Conservation (phyloP, 2,329 filamentous ascomycete species). For the Colletotrichum truncatum region DNA sequence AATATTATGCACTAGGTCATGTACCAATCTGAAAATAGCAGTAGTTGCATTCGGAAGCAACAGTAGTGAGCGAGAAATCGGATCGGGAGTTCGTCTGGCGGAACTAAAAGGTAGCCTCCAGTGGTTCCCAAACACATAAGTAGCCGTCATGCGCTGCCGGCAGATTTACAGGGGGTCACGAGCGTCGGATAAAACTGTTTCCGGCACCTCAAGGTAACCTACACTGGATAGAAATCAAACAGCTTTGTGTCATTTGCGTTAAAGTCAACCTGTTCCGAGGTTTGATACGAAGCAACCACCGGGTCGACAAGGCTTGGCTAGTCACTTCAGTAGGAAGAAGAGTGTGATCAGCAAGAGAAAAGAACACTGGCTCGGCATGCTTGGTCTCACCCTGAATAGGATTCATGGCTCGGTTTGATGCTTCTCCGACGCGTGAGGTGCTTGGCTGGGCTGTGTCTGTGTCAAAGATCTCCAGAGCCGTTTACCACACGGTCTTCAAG, state of each 20-base stretch:
- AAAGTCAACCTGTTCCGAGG: not conserved
- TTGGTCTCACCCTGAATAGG: not conserved
- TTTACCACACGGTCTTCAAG: not conserved
- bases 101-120: too few relatives aligned
- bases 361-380: not conserved
- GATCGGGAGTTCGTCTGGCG: too few relatives aligned
- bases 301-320: not conserved
- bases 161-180: not conserved
- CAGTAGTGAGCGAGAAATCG: too few relatives aligned
- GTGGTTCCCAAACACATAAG: not conserved
- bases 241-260: not conserved
- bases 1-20: too few relatives aligned
- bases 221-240: not conserved
- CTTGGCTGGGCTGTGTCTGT: conserved; percentile 25
- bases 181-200: not conserved
- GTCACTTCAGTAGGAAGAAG: not conserved
- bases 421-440: not conserved
- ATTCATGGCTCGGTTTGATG: not conserved
- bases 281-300: not conserved
- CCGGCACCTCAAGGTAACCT: not conserved
- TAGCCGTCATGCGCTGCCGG: not conserved
- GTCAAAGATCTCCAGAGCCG: not conserved
- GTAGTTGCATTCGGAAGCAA: too few relatives aligned
- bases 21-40: too few relatives aligned
- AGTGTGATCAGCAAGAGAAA: conserved; percentile 5